These are phyloP conservation scores for Coniosporium tulheliwenetii DNA, from an alignment of 2,329 filamentous ascomycete genomes.

Conservation along the genomic window DNA sequence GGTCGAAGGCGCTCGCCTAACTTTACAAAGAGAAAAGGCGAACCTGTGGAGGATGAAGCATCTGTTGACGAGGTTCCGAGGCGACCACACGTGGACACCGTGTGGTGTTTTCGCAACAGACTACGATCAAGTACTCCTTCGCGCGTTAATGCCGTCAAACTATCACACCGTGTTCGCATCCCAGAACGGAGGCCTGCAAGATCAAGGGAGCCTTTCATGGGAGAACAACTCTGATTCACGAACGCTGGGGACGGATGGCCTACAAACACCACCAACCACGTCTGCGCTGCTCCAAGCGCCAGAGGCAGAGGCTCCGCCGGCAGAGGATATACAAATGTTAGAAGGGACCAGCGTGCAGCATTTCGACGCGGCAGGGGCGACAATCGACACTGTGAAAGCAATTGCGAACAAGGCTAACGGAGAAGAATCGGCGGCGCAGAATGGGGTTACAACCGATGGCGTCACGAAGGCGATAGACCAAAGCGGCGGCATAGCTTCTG, in stretches of 20 bases:
- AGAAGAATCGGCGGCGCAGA: not conserved
- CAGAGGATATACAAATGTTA: not conserved
- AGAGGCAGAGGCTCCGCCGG: too few species aligned
- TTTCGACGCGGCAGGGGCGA: not conserved
- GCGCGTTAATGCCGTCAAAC: not conserved
- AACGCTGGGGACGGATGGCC: too few species aligned
- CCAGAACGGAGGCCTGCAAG: too few species aligned
- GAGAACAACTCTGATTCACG: too few species aligned
- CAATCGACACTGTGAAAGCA: not conserved
- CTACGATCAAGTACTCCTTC: conserved; percentile 33
- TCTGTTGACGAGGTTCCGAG: conserved; percentile 55
- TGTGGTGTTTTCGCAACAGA: conserved; percentile 35
- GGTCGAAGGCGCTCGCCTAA: conserved; percentile 49
- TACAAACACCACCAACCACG: too few species aligned
- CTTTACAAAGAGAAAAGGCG: conserved; percentile 60
- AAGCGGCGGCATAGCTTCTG: not conserved
- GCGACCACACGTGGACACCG: conserved; percentile 54
- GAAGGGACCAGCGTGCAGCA: not conserved
- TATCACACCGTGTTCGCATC: too few species aligned
- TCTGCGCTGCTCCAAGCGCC: too few species aligned
- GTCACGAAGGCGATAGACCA: not conserved
- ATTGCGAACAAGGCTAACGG: not conserved
- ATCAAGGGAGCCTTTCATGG: too few species aligned
- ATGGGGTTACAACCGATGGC: not conserved
- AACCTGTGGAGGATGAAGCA: conserved; percentile 62